Evolutionary conservation across 768 basidiomycete species (phyloP).

Genomic region (Mycena amicta): DNA sequence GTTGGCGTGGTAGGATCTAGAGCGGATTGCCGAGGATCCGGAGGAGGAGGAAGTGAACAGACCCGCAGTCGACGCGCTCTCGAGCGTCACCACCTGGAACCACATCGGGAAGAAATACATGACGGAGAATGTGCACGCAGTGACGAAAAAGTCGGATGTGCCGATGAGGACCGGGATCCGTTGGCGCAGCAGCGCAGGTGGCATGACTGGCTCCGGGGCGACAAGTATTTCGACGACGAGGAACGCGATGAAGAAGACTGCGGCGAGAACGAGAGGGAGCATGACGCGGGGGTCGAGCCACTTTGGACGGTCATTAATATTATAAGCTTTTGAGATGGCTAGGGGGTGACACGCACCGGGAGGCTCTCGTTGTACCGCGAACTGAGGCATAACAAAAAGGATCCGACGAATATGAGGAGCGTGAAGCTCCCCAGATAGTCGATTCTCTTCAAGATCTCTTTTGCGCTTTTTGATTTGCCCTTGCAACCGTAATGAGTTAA

Average conservation of each 20-base stretch:
- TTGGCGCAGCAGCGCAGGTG: constrained; percentile 64
- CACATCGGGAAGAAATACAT: constrained; percentile 83
- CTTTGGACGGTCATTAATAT: constrained; percentile 22
- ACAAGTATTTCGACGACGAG: constrained; percentile 63
- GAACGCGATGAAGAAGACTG: constrained; percentile 54
- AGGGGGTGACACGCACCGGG: constrained; percentile 25
- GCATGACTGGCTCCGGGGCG: constrained; percentile 71
- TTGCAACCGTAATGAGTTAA: too few relatives aligned
- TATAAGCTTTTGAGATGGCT: not conserved
- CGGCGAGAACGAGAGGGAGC: constrained; percentile 46
- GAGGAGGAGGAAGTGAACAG: constrained; percentile 22
- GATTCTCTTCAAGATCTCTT: constrained; percentile 70
- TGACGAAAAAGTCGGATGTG: constrained; percentile 70
- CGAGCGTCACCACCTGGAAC: constrained; percentile 79
- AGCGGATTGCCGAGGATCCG: not conserved
- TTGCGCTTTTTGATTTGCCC: constrained; percentile 66
- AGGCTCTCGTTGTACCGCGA: not conserved
- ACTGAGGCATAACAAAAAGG: not conserved
- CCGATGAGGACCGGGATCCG: constrained; percentile 75
- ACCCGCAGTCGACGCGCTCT: constrained; percentile 70
- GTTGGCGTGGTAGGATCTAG: not conserved
- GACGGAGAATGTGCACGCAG: constrained; percentile 73
- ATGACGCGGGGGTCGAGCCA: constrained; percentile 63
- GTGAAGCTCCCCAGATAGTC: constrained; percentile 77
- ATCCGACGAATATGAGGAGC: constrained; percentile 43